Evolutionary conservation across 257 asterid species (phyloP), one percentile per base, ranked within the genome.

Genomic region (Avicennia marina): DNA sequence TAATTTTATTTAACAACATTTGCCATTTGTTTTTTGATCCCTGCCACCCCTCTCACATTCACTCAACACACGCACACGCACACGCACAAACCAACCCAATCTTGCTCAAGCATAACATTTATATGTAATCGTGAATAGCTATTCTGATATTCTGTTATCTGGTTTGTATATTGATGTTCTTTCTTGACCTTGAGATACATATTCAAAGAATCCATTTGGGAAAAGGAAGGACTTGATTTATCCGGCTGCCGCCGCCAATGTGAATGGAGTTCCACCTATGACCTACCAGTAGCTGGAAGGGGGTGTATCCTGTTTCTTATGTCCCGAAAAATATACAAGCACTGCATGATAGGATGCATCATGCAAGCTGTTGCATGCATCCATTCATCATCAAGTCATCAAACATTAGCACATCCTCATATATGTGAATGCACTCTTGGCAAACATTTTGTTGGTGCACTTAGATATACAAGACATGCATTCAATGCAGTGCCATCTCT

Each of bases 181-280:
- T 56, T 31, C 96, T 89, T 93, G 77, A 93, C 90, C 11, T 58
- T 64, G 57, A 70, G 77, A 73, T 63, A 93, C 95, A 66, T 93
- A 80, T 84, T 93, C 99, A n/a, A 93, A 93, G 83, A 93, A 93
- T 58, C 99, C 99, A 60, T 93, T 93, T 19, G 99, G 99, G 51
- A 86, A 65, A 55, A 79, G 99, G 77, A 93, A 86, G 85, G 96
- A 89, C 67, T 74, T 54, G 2, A 51, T 43, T 71, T 61, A 82
- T 72, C 74, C 60, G 62, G 76, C 40, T 31, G 80, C 48, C 48
- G 72, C 73, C 34, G 78, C 84, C 11, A 61, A 56, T 62, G 74
- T 74, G 65, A 90, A 84, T 43, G 94, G 95, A 70, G 84, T 55
- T 27, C 85, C 76, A 15, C 75, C 84, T 21, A 65, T 79, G 81